A percentile compares a stretch with the other conserved stretches of the same genome.
phyloP scores from a whole-genome alignment of 495 filamentous ascomycete genomes.

The Bathelium albidoporum region DNA sequence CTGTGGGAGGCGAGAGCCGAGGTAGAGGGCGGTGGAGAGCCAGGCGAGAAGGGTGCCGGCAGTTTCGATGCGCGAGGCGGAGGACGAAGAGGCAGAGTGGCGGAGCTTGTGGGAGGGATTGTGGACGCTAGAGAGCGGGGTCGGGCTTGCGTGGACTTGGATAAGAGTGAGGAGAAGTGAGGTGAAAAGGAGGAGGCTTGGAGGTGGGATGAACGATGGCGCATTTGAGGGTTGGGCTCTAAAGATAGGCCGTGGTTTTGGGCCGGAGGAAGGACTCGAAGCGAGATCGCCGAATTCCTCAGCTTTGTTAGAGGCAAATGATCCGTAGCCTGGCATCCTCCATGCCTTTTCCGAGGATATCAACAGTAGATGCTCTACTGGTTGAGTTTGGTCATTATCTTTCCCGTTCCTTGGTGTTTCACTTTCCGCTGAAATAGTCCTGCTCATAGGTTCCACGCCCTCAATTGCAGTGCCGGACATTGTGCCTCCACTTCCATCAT shows the following conservation, averaged over 20 bases:
- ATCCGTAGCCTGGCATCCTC: background rate
- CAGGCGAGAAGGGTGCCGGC: constrained; percentile 53
- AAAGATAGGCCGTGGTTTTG: constrained; percentile 13
- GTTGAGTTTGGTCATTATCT: background rate
- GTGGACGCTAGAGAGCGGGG: constrained; percentile 8
- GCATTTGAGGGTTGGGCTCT: constrained; percentile 9
- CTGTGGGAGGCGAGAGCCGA: constrained; percentile 61
- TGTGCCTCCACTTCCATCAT: constrained; percentile 10
- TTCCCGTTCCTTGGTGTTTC: constrained; percentile 1
- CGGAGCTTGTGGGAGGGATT: constrained; percentile 18
- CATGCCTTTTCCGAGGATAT: constrained; percentile 1
- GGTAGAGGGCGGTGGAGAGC: constrained; percentile 57
- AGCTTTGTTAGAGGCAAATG: background rate
- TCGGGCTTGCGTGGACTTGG: constrained; percentile 13
- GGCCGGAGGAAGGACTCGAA: constrained; percentile 7
- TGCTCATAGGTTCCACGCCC: constrained; percentile 4
- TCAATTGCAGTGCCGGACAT: constrained; percentile 13
- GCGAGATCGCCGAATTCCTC: background rate
- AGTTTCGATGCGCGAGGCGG: constrained; percentile 37
- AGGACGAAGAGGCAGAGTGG: constrained; percentile 19
- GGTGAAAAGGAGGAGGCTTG: constrained; percentile 25
- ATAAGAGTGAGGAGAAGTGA: constrained; percentile 25
- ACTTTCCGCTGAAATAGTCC: background rate
- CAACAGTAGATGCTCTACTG: background rate
- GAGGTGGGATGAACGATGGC: constrained; percentile 18